These are phyloP conservation scores for Penicillium odoratum DNA, from an alignment of 495 filamentous ascomycete species.

Conservation along the genomic window DNA sequence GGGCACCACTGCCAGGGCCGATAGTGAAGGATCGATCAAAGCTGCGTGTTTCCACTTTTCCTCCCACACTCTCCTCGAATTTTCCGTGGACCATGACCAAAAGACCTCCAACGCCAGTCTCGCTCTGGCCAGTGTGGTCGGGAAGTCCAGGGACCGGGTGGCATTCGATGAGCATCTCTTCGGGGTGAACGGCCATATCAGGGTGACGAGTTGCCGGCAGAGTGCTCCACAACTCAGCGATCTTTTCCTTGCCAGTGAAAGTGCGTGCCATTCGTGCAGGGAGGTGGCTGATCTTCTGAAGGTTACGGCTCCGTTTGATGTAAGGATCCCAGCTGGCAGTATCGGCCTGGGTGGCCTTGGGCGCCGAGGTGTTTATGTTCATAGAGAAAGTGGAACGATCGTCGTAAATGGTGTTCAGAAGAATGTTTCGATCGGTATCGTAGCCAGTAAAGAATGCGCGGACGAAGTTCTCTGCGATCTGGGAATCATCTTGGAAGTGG, in stretches of 20 bases:
- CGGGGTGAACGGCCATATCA: conserved; percentile 56
- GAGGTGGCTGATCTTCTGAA: conserved; percentile 64
- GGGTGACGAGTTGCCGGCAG: conserved; percentile 79
- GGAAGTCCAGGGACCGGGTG: conserved; percentile 70
- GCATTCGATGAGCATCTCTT: conserved; percentile 81
- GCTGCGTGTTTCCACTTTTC: conserved; percentile 62
- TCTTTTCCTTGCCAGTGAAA: conserved; percentile 63
- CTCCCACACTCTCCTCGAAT: conserved; percentile 68
- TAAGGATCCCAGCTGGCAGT: conserved; percentile 67
- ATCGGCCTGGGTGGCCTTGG: conserved; percentile 47
- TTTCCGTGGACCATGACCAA: conserved; percentile 79
- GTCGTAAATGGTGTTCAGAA: conserved; percentile 74
- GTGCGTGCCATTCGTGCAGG: conserved; percentile 61
- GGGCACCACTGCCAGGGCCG: conserved; percentile 65
- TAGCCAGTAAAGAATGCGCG: conserved; percentile 71
- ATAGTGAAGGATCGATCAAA: conserved; percentile 87
- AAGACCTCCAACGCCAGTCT: conserved; percentile 69
- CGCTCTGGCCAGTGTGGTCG: conserved; percentile 65
- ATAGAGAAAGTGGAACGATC: conserved; percentile 74
- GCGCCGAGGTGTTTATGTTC: conserved; percentile 65
- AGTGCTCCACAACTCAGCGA: conserved; percentile 63
- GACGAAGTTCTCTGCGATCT: conserved; percentile 74
- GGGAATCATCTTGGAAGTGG: conserved; percentile 72
- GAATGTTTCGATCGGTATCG: conserved; percentile 65
- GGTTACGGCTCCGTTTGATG: conserved; percentile 78